Percentiles rank a stretch among this genome's conserved stretches.
These are phyloP conservation scores for Zizania palustris DNA, from an alignment of 202 grass and related monocot species.

Conservation along the genomic window DNA sequence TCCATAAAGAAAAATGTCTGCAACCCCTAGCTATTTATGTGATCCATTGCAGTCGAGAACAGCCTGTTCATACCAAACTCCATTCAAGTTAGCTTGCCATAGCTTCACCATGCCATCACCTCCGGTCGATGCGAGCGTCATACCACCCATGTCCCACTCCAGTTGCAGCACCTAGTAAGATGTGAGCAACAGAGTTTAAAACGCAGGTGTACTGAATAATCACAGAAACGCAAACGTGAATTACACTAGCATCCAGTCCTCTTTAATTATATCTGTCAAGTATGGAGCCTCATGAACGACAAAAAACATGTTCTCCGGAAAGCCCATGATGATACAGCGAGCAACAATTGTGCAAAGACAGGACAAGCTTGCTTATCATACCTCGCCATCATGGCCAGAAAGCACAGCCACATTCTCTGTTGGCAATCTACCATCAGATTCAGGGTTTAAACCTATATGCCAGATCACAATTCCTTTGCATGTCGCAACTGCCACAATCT, in stretches of 20 bases:
- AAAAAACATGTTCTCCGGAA: background rate
- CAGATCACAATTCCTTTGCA: slow-evolving; percentile 88
- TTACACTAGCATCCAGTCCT: background rate
- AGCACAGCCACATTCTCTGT: slow-evolving; percentile 79
- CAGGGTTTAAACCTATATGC: slow-evolving; percentile 64
- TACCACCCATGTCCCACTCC: slow-evolving; percentile 95
- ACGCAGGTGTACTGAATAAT: background rate
- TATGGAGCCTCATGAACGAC: slow-evolving; percentile 3
- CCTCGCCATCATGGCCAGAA: slow-evolving; percentile 71
- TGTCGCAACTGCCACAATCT: slow-evolving; percentile 83
- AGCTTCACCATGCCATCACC: slow-evolving; percentile 75
- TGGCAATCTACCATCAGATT: slow-evolving; percentile 54
- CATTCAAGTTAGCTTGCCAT: slow-evolving; percentile 89
- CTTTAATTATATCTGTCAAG: background rate
- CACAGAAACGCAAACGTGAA: too few relatives aligned
- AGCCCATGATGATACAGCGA: background rate
- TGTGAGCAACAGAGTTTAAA: slow-evolving; percentile 14
- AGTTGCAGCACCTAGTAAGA: slow-evolving; percentile 76
- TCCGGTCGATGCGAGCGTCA: slow-evolving; percentile 91
- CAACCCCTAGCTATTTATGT: slow-evolving; percentile 31
- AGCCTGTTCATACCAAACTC: slow-evolving; percentile 87
- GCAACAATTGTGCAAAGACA: background rate
- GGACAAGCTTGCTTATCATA: slow-evolving; percentile 34
- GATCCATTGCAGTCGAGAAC: slow-evolving; percentile 62
- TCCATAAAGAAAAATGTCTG: background rate